Base-by-base conservation (phyloP, 1,284 basidiomycete genomes). In the Cystobasidiaceae sp. region DNA sequence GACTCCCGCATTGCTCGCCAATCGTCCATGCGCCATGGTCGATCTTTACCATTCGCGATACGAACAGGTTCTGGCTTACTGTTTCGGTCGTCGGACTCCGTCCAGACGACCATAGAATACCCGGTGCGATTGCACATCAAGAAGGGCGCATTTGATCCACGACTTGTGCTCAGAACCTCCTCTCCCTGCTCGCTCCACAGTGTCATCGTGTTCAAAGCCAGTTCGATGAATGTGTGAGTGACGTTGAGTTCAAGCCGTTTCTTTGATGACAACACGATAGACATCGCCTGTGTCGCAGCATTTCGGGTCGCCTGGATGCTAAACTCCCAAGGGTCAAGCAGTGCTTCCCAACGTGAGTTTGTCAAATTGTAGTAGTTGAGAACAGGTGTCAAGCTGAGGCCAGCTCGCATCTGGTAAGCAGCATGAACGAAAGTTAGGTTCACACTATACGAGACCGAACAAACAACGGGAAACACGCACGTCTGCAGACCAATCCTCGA, bases 321-420 rank as follows among this genome's bases (percentile, higher is more conserved):
- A 71, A 97, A 89, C 25, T 84, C 88, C 94, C 96, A 99, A 0
- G 96, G 96, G 75, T 99, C 96, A 72, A 97, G 90, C 56, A 99
- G 79, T n/a, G 97, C 96, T 78, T 99, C 96, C 91, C 96, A 99
- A 75, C 98, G 93, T 50, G 96, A 98, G 75, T 97, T 94, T 28
- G 89, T 87, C 60, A 98, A 79, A 78, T 99, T 99, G 89, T 92
- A 98, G 75, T 96, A 98, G 71, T 88, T 92, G 75, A 97, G 88
- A 60, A 87, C 85, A 2, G 85, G 86, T 19, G 86, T 86, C 70
- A 96, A 80, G 0, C 88, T 86, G 0, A 87, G 89, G 3, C 85
- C 86, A 8, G 90, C 86, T 75, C 87, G 86, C 50, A 96, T 78
- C 90, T 94, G 69, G 7, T 3, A 33, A 27, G 19, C 8, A 32